These are phyloP conservation scores for Malassezia arunalokei DNA, from an alignment of 1,284 basidiomycete species.

Conservation along the genomic window DNA sequence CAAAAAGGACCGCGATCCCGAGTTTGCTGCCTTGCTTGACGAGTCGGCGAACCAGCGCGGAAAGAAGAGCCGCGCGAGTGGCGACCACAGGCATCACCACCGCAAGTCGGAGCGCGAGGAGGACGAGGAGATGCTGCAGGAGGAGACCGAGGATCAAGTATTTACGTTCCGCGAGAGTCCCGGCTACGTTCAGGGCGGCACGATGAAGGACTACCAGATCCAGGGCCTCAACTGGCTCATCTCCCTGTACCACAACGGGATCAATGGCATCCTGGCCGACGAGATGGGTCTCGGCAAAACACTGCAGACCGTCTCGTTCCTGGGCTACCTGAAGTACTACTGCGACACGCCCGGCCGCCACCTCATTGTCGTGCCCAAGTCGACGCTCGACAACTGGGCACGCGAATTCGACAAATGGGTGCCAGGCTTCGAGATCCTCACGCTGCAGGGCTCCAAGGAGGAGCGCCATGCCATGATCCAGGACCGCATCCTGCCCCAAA, in stretches of 20 bases:
- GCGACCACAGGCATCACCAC: slow-evolving; percentile 61
- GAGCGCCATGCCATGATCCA: slow-evolving; percentile 73
- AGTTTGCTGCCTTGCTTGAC: slow-evolving; percentile 71
- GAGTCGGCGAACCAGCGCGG: slow-evolving; percentile 49
- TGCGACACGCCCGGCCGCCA: slow-evolving; percentile 68
- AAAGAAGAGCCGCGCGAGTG: slow-evolving; percentile 47
- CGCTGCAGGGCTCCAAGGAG: slow-evolving; percentile 76
- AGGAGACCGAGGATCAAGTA: slow-evolving; percentile 59
- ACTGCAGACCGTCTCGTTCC: slow-evolving; percentile 91
- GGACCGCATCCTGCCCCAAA: slow-evolving; percentile 64
- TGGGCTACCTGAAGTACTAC: slow-evolving; percentile 84
- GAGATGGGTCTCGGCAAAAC: slow-evolving; percentile 90
- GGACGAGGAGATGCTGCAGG: slow-evolving; percentile 68
- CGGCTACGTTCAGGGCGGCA: slow-evolving; percentile 53
- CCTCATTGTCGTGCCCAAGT: slow-evolving; percentile 92
- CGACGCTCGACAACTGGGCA: slow-evolving; percentile 90
- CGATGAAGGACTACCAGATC: slow-evolving; percentile 85
- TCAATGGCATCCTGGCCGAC: slow-evolving; percentile 40
- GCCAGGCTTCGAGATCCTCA: slow-evolving; percentile 63
- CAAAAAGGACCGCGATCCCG: slow-evolving; percentile 68
- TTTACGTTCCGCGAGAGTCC: slow-evolving; percentile 42
- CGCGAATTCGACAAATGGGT: slow-evolving; percentile 90
- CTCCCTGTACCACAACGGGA: slow-evolving; percentile 36
- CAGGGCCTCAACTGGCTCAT: slow-evolving; percentile 94
- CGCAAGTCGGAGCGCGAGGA: slow-evolving; percentile 67